Conservation (phyloP, 2,329 filamentous ascomycete genomes). For the Drechslerella dactyloides region DNA sequence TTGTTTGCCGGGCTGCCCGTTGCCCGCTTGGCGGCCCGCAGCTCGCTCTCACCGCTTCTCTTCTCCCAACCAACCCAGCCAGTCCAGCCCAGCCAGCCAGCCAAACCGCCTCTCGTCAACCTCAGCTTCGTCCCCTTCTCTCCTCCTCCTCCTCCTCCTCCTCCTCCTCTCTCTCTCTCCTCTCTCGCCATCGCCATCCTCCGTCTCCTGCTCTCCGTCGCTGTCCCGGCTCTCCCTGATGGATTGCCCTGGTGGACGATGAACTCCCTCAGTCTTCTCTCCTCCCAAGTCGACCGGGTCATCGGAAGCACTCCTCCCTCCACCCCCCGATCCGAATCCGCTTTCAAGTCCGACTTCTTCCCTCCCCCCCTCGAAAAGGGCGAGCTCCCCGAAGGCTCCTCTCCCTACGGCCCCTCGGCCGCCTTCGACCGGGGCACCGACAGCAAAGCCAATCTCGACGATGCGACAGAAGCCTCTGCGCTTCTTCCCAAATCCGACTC, state of each 20-base stretch:
- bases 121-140: not conserved
- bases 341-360: slow-evolving; percentile 63
- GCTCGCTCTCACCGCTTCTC: not conserved
- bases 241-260: slow-evolving; percentile 69
- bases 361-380: slow-evolving; percentile 55
- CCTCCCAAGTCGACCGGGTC: slow-evolving; percentile 70
- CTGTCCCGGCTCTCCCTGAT: slow-evolving; percentile 57
- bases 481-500: slow-evolving; percentile 55
- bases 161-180: not conserved
- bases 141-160: slow-evolving; percentile 8
- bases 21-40: not conserved
- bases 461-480: slow-evolving; percentile 56
- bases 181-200: not conserved
- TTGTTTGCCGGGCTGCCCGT: no score
- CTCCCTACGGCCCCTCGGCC: slow-evolving; percentile 18
- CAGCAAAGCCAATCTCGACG: slow-evolving; percentile 56
- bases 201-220: not conserved
- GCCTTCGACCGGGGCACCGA: slow-evolving; percentile 52
- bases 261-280: slow-evolving; percentile 97
- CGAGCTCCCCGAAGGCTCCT: slow-evolving; percentile 57
- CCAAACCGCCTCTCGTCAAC: not conserved
- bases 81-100: slow-evolving; percentile 1
- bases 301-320: slow-evolving; percentile 66
- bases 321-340: slow-evolving; percentile 57
- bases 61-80: not conserved